phyloP scores from a whole-genome alignment of 148 eudicot species.

The Fagopyrum homotropicum region DNA sequence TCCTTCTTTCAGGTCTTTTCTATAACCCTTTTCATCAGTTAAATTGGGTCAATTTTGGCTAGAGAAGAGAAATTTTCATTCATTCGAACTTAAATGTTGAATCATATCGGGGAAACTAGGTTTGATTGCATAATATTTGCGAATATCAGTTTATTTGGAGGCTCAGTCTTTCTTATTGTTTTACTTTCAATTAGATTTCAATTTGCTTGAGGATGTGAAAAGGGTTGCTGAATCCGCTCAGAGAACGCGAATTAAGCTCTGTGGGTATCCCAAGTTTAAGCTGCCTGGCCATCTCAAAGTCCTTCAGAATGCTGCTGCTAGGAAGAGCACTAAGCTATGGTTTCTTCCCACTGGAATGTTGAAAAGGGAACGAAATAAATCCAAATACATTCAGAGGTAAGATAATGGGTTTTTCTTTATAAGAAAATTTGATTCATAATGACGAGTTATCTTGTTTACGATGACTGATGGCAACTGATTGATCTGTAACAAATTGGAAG shows the following conservation, averaged over 20 bases:
- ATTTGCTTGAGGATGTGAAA: conserved; percentile 87
- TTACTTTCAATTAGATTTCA: conserved; percentile 43
- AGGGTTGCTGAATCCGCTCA: conserved; percentile 87
- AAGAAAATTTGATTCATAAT: not conserved
- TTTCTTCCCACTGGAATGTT: conserved; percentile 74
- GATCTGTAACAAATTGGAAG: not conserved
- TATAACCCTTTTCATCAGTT: not conserved
- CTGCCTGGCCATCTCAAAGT: conserved; percentile 55
- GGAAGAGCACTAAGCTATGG: conserved; percentile 39
- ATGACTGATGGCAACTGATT: not conserved
- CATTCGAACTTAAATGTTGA: not conserved
- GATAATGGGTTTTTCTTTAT: not conserved
- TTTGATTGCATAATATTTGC: not conserved
- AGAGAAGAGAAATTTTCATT: not conserved
- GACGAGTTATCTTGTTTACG: not conserved
- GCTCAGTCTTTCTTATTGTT: conserved; percentile 2
- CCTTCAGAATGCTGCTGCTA: conserved; percentile 49
- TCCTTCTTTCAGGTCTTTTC: conserved; percentile 61
- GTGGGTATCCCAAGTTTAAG: conserved; percentile 37
- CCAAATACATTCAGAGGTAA: conserved; percentile 50
- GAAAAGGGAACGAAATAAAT: conserved; percentile 54
- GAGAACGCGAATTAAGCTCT: conserved; percentile 48
- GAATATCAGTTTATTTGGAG: not conserved
- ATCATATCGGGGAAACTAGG: not conserved
- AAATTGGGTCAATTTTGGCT: not conserved